Evolutionary conservation across 495 filamentous ascomycete genomes (phyloP).

Genomic region (Amphirosellinia nigrospora): DNA sequence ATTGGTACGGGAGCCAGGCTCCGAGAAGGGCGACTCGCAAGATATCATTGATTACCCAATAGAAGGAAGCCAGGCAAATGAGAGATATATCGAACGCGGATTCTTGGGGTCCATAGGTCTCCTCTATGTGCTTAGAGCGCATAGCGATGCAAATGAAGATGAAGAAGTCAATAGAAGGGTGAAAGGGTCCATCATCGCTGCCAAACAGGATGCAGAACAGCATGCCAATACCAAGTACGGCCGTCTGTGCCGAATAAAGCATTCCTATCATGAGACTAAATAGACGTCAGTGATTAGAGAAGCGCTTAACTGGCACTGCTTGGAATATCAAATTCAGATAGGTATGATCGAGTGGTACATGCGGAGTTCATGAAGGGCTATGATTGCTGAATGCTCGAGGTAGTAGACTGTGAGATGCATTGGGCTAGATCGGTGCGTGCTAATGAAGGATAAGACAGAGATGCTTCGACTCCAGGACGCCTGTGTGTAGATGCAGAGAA

Average conservation of each 20-base stretch:
- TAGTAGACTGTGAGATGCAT: neutral
- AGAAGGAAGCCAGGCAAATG: neutral
- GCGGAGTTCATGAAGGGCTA: neutral
- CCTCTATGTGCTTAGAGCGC: constrained; percentile 1
- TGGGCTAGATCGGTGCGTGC: neutral
- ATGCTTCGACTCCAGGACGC: neutral
- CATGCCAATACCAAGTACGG: neutral
- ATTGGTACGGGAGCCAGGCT: constrained; percentile 16
- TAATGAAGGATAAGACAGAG: neutral
- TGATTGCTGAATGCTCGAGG: neutral
- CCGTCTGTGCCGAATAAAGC: neutral
- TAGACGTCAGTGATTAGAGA: neutral
- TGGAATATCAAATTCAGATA: neutral
- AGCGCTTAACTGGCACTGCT: no score
- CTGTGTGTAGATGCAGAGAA: neutral
- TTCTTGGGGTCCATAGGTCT: neutral
- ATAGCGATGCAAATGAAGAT: neutral
- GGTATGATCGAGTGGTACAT: neutral
- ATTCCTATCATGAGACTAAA: constrained; percentile 12
- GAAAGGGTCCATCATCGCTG: neutral
- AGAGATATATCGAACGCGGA: neutral
- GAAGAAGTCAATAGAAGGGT: neutral
- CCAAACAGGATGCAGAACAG: neutral
- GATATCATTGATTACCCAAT: neutral
- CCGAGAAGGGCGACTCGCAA: neutral